Conservation (phyloP, 2,329 filamentous ascomycete genomes). For the Endocalyx cinctus region DNA sequence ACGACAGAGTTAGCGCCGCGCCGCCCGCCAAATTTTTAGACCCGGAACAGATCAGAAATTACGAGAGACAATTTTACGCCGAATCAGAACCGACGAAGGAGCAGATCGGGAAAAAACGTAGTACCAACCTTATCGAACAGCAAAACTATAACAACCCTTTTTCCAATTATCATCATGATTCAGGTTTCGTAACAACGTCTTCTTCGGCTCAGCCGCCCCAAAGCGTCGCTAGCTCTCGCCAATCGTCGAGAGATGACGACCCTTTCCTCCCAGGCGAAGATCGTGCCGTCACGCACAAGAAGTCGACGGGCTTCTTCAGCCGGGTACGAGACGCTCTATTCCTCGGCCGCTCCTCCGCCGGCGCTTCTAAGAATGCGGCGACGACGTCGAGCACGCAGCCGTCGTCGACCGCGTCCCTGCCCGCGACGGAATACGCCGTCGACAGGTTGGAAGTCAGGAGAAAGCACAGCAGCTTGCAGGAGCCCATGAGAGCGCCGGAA, state of each 20-base stretch:
- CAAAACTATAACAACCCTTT: constrained; percentile 16
- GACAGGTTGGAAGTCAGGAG: too few species aligned
- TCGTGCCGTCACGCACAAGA: constrained; percentile 19
- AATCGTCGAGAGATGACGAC: constrained; percentile 3
- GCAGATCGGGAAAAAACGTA: constrained; percentile 1
- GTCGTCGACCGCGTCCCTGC: constrained; percentile 10
- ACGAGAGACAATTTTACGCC: constrained; percentile 25
- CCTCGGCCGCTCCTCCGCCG: background rate
- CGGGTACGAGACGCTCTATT: constrained; percentile 25
- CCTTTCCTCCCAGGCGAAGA: constrained; percentile 8
- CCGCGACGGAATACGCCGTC: too few species aligned
- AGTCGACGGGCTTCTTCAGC: constrained; percentile 24
- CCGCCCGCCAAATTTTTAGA: constrained; percentile 66
- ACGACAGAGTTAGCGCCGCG: constrained; percentile 66
- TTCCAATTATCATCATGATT: too few species aligned
- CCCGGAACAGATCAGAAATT: constrained; percentile 22
- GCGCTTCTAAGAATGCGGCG: too few species aligned
- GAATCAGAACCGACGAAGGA: too few species aligned
- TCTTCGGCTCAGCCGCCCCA: constrained; percentile 13
- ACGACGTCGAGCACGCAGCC: constrained; percentile 1
- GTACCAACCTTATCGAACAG: background rate
- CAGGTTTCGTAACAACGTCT: too few species aligned
- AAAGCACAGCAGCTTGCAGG: constrained; percentile 28
- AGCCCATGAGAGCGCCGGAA: constrained; percentile 14
- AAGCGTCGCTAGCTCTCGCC: constrained; percentile 4